phyloP scores from a whole-genome alignment of 768 basidiomycete genomes.

The Paxillus ammoniavirescens region DNA sequence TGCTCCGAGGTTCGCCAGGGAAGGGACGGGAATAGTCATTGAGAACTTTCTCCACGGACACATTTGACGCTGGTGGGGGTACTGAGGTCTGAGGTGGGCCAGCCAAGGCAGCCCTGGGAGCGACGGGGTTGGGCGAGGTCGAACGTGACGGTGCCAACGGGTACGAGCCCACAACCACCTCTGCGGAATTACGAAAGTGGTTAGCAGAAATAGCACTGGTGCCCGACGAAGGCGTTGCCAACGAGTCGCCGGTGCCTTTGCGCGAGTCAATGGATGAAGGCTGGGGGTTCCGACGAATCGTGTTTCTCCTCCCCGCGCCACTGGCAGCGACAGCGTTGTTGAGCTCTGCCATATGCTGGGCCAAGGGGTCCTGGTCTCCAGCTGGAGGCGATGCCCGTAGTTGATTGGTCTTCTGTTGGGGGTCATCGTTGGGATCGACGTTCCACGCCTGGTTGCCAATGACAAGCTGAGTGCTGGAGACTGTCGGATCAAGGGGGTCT shows the following conservation, averaged over 20 bases:
- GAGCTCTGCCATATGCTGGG: constrained; percentile 63
- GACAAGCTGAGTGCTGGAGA: constrained; percentile 58
- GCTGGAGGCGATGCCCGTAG: constrained; percentile 33
- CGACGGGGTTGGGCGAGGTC: constrained; percentile 69
- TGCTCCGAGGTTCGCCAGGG: constrained; percentile 75
- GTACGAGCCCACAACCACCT: constrained; percentile 75
- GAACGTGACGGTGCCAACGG: constrained; percentile 68
- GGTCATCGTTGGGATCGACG: constrained; percentile 64
- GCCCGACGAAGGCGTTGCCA: constrained; percentile 25
- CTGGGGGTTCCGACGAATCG: constrained; percentile 23
- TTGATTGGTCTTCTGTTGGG: constrained; percentile 40
- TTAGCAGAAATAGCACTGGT: constrained; percentile 10
- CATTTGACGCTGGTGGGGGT: constrained; percentile 40
- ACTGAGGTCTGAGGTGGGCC: constrained; percentile 47
- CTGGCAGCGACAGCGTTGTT: constrained; percentile 22
- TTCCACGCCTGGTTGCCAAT: constrained; percentile 67
- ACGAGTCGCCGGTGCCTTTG: constrained; percentile 22
- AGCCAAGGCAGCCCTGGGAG: constrained; percentile 75
- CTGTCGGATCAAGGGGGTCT: constrained; percentile 62
- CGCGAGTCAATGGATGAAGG: constrained; percentile 24
- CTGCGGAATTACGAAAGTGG: constrained; percentile 73
- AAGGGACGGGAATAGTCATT: constrained; percentile 79
- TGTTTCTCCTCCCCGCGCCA: constrained; percentile 16
- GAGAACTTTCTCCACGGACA: constrained; percentile 73
- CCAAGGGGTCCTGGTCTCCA: constrained; percentile 56